Evolutionary conservation across 1,284 basidiomycete genomes (phyloP), one percentile per base, ranked within the genome.

Genomic region (Takashimella koratensis): DNA sequence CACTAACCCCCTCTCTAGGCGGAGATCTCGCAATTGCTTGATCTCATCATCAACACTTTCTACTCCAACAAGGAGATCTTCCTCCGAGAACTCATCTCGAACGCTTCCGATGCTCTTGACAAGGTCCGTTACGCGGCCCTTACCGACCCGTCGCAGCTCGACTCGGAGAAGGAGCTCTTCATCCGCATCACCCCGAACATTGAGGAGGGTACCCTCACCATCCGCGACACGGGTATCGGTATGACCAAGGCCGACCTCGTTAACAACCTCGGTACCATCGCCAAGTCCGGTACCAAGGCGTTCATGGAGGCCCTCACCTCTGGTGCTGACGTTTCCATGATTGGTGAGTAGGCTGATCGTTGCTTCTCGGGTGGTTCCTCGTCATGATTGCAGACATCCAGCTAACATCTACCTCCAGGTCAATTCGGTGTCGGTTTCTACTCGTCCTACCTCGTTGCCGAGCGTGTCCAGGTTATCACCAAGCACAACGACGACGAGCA

Each of bases 401-500:
- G 45, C 53, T 63, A 13, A 53, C 47, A 23, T 41, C 23, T 45
- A 19, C 26, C 16, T 21, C 13, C 42, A 66, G 64, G 66, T 67
- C 73, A 74, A 64, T 74, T 96, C 78, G 92, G 93, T 92, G 95
- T 97, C 79, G 72, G 95, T 82, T 98, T 98, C 87, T 98, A 98
- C 86, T 98, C 95, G 49, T 90, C 92, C 22, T 99, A 98, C 84
- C 90, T 98, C 68, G 94, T 98, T 64, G 94, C 96, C 69, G 94
- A 98, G 79, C 87, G 87, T 65, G 96, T 98, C 10, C 92, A 97
- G 80, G 89, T 98, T 74, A 89, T 97, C 80, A 95, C 95, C 69
- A 98, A 98, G 82, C 91, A 99, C 86, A 98, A 98, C 76, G 96
- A 99, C 73, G 95, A 98, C 77, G 96, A 98, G 80, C 95, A 99